Percentiles rank a stretch among this genome's conserved stretches.
Evolutionary conservation across 345 rosid genomes (phyloP).

Genomic region (Camelina sativa): DNA sequence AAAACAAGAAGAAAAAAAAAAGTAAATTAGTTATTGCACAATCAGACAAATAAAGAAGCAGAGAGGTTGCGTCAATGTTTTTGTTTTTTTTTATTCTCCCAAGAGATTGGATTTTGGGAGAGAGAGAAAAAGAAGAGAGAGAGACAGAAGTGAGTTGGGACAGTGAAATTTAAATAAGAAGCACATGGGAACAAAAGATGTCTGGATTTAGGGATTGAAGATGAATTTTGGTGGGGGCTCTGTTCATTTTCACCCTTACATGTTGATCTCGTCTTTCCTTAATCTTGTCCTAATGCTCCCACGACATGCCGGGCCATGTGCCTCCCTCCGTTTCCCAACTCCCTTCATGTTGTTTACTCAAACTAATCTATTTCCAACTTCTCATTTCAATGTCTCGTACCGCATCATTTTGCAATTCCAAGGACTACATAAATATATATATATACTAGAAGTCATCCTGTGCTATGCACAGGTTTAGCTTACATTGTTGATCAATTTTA

Average conservation of each 20-base stretch:
- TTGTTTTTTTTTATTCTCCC: constrained; percentile 40
- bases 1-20: not conserved
- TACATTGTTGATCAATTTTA: too few species aligned
- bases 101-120: constrained; percentile 47
- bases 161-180: constrained; percentile 70
- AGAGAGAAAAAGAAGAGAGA: constrained; percentile 3
- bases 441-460: too few species aligned
- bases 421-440: not conserved
- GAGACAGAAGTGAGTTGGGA: constrained; percentile 48
- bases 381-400: constrained; percentile 40
- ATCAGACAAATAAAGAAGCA: constrained; percentile 41
- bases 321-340: constrained; percentile 40
- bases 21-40: constrained; percentile 19
- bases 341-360: constrained; percentile 26
- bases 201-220: constrained; percentile 57
- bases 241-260: constrained; percentile 68
- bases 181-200: constrained; percentile 90
- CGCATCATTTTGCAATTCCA: constrained; percentile 14
- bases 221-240: constrained; percentile 64
- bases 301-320: constrained; percentile 67
- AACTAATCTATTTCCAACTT: constrained; percentile 30
- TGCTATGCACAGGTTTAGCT: too few species aligned
- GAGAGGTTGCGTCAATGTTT: constrained; percentile 43
- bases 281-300: constrained; percentile 70
- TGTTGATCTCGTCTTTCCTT: constrained; percentile 58